A percentile compares a stretch with the other conserved stretches of the same genome.
Evolutionary conservation across 2,329 filamentous ascomycete species (phyloP).

Genomic region (Fusarium zealandicum): DNA sequence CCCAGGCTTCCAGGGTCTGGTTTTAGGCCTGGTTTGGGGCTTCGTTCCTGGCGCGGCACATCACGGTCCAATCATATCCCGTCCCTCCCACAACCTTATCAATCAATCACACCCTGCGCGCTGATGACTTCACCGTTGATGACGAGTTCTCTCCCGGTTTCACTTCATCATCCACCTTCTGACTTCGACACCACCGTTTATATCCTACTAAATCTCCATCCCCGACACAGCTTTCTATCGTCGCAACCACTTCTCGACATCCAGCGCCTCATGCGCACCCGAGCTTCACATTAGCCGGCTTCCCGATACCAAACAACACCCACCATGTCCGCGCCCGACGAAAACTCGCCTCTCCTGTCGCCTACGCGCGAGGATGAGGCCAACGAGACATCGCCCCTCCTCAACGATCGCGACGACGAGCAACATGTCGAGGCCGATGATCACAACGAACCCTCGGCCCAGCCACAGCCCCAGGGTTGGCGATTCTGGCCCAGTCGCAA

Average conservation of each 20-base stretch:
- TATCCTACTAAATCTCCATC: slow-evolving; percentile 7
- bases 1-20: slow-evolving; percentile 9
- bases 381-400: slow-evolving; percentile 61
- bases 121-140: slow-evolving; percentile 34
- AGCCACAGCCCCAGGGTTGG: slow-evolving; percentile 23
- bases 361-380: slow-evolving; percentile 42
- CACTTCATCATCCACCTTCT: slow-evolving; percentile 16
- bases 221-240: neutral
- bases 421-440: slow-evolving; percentile 44
- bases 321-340: slow-evolving; percentile 53
- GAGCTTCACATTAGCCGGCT: slow-evolving; percentile 21
- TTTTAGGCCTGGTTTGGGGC: slow-evolving; percentile 5
- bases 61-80: slow-evolving; percentile 28
- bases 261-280: slow-evolving; percentile 23
- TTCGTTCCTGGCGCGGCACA: slow-evolving; percentile 35
- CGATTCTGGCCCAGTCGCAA: slow-evolving; percentile 32
- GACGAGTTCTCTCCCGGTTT: slow-evolving; percentile 42
- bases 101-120: slow-evolving; percentile 37
- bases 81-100: slow-evolving; percentile 34
- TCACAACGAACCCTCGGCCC: slow-evolving; percentile 28
- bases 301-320: slow-evolving; percentile 32
- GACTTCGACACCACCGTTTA: slow-evolving; percentile 17
- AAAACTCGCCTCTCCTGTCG: slow-evolving; percentile 55
- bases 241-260: neutral
- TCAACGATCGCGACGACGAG: slow-evolving; percentile 50